Percentiles rank a stretch among this genome's conserved stretches.
Conservation (phyloP, 495 filamentous ascomycete species). For the Pyrenopolyporus hunteri region DNA sequence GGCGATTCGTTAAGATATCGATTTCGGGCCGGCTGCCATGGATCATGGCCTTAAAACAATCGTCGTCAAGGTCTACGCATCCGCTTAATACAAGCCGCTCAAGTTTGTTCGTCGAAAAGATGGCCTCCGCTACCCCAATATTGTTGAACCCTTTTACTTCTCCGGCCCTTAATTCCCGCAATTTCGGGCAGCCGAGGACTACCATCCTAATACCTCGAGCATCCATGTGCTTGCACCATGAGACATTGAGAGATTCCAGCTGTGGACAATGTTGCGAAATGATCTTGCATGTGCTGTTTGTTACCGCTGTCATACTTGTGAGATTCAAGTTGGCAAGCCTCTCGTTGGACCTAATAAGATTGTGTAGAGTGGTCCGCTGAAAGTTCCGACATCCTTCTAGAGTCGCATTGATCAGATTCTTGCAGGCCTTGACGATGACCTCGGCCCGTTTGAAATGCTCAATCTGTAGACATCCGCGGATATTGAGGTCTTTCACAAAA, state of each 20-base stretch:
- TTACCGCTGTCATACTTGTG: conserved; percentile 77
- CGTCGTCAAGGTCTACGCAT: conserved; percentile 77
- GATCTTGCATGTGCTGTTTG: conserved; percentile 84
- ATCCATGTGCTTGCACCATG: conserved; percentile 87
- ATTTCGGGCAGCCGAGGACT: conserved; percentile 69
- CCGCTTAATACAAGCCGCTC: conserved; percentile 79
- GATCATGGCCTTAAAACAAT: conserved; percentile 71
- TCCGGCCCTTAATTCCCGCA: conserved; percentile 82
- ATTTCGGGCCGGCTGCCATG: conserved; percentile 75
- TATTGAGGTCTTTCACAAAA: conserved; percentile 88
- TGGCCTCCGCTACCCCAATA: conserved; percentile 65
- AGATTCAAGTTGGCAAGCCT: conserved; percentile 83
- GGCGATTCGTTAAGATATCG: conserved; percentile 76
- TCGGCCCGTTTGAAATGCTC: conserved; percentile 78
- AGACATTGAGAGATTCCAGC: conserved; percentile 82
- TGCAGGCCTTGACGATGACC: conserved; percentile 77
- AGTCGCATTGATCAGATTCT: conserved; percentile 84
- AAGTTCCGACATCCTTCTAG: conserved; percentile 90
- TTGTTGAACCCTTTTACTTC: conserved; percentile 83
- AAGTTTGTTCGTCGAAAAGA: conserved; percentile 81
- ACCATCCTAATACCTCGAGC: conserved; percentile 79
- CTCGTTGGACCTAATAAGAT: conserved; percentile 77
- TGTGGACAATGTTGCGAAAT: conserved; percentile 82
- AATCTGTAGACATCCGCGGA: conserved; percentile 66
- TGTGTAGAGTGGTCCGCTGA: conserved; percentile 73